These are phyloP conservation scores for Trametopsis cervina DNA, from an alignment of 768 basidiomycete genomes.

Conservation along the genomic window DNA sequence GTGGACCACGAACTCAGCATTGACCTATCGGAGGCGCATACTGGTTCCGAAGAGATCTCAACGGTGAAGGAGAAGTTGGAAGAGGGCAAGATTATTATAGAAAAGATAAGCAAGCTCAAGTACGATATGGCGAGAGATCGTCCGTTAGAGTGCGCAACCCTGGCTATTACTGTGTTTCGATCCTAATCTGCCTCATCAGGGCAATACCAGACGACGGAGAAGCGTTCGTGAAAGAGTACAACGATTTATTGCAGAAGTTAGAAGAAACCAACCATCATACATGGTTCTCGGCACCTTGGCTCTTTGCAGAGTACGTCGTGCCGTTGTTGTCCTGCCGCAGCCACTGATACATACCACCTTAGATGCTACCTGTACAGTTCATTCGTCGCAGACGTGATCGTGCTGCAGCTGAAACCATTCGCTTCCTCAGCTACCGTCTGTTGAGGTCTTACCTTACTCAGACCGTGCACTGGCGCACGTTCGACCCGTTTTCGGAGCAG, in stretches of 20 bases:
- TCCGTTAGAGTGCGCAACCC: conserved; percentile 46
- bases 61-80: conserved; percentile 37
- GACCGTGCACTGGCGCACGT: conserved; percentile 62
- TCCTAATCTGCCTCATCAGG: conserved; percentile 30
- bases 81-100: conserved; percentile 79
- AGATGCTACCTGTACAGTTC: conserved; percentile 75
- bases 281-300: conserved; percentile 93
- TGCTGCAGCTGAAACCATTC: no score
- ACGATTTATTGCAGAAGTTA: conserved; percentile 56
- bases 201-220: conserved; percentile 73
- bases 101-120: conserved; percentile 69
- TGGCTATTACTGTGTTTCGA: background rate
- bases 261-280: conserved; percentile 44
- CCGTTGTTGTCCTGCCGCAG: background rate
- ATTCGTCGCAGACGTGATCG: no score
- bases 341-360: background rate
- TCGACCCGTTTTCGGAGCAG: conserved; percentile 78
- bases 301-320: conserved; percentile 81
- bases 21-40: conserved; percentile 15
- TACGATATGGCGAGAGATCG: conserved; percentile 83
- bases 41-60: conserved; percentile 17
- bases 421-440: conserved; percentile 67
- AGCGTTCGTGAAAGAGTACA: conserved; percentile 64
- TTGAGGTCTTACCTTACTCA: conserved; percentile 65
- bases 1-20: conserved; percentile 57